These are phyloP conservation scores for Chrysanthemum seticuspe DNA, from an alignment of 129 eudicot genomes.

Conservation along the genomic window DNA sequence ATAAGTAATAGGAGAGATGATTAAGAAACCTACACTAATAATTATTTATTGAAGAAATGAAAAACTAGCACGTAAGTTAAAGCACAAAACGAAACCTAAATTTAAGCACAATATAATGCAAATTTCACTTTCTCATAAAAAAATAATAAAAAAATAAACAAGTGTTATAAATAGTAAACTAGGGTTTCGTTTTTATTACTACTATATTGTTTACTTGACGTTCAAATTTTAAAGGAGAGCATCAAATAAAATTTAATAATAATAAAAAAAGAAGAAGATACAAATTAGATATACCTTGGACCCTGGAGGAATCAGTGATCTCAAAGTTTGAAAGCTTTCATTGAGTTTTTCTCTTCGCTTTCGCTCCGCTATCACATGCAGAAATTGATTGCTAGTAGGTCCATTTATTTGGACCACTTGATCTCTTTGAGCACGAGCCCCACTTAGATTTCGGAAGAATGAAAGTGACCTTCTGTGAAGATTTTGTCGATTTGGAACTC, in stretches of 20 bases:
- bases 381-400: slow-evolving; percentile 49
- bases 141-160: no score
- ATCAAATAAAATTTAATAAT: no score
- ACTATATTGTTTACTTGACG: no score
- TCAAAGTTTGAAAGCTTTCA: slow-evolving; percentile 69
- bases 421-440: slow-evolving; percentile 29
- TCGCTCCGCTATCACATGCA: slow-evolving; percentile 76
- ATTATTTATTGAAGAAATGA: background rate
- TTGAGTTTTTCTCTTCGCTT: slow-evolving; percentile 68
- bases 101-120: no score
- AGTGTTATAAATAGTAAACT: no score
- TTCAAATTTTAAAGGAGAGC: no score
- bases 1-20: background rate
- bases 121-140: no score
- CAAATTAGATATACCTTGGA: slow-evolving; percentile 47
- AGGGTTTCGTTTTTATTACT: no score
- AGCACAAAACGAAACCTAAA: no score
- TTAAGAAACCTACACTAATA: background rate
- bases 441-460: slow-evolving; percentile 39
- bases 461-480: slow-evolving; percentile 42
- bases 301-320: slow-evolving; percentile 78
- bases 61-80: no score
- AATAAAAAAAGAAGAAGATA: no score
- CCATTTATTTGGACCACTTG: slow-evolving; percentile 22
- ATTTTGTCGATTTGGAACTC: slow-evolving; percentile 32